These are phyloP conservation scores for Claviceps purpurea DNA, from an alignment of 2,329 filamentous ascomycete species.

Conservation along the genomic window DNA sequence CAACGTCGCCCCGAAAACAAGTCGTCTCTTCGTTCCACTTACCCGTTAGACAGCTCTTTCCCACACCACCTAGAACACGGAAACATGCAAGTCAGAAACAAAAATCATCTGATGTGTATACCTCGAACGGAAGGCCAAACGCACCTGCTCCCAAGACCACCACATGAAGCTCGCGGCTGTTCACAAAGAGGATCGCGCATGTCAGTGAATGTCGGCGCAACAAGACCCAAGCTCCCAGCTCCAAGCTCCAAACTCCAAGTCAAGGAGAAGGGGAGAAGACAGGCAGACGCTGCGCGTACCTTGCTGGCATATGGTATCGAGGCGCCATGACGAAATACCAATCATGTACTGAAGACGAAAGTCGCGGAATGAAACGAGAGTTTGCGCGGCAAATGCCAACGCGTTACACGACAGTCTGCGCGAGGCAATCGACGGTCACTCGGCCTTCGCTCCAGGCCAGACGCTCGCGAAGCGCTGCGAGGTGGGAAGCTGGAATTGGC, in stretches of 20 bases:
- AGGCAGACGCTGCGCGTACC: background rate
- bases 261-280: background rate
- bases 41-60: slow-evolving; percentile 88
- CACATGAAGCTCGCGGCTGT: slow-evolving; percentile 66
- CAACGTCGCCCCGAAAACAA: background rate
- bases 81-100: slow-evolving; percentile 17
- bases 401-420: background rate
- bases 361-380: background rate
- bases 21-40: slow-evolving; percentile 16
- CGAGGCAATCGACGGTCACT: background rate
- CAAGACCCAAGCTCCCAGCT: too few species aligned
- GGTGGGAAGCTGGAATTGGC: background rate
- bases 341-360: background rate
- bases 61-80: slow-evolving; percentile 58
- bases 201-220: background rate
- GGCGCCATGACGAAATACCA: slow-evolving; percentile 5
- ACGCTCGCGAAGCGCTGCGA: background rate
- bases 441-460: background rate
- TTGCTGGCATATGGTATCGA: slow-evolving; percentile 7
- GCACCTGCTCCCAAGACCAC: slow-evolving; percentile 69
- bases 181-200: background rate
- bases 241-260: background rate
- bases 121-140: slow-evolving; percentile 13
- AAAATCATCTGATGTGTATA: background rate
- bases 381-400: background rate